phyloP scores from a whole-genome alignment of 768 basidiomycete genomes.

The Mycena maculata region DNA sequence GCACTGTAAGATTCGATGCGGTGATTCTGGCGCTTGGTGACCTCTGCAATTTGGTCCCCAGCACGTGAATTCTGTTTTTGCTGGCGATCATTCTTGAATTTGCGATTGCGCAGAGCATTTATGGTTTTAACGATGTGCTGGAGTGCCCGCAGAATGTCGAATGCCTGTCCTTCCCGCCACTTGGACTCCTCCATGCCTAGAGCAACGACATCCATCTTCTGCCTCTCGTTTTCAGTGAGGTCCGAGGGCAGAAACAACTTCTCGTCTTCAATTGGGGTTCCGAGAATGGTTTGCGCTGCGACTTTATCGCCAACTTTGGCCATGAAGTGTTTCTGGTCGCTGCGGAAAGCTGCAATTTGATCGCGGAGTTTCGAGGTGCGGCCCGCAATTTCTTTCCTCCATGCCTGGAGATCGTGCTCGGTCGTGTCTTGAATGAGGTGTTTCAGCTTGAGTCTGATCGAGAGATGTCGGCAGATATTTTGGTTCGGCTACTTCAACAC shows the following conservation, averaged over 20 bases:
- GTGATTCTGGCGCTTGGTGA: neutral
- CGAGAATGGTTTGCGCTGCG: neutral
- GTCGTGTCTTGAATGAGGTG: neutral
- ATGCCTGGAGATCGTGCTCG: neutral
- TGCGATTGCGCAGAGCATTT: neutral
- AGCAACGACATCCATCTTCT: neutral
- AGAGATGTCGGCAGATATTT: neutral
- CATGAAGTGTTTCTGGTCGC: neutral
- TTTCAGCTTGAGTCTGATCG: neutral
- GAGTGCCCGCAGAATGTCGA: constrained; percentile 1
- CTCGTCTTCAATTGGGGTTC: neutral
- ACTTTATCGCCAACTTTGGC: neutral
- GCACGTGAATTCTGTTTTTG: constrained; percentile 2
- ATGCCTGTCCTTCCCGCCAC: constrained; percentile 12
- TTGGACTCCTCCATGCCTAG: neutral
- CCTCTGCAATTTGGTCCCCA: neutral
- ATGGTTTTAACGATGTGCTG: constrained; percentile 4
- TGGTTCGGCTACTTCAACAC: neutral
- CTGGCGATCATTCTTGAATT: constrained; percentile 6
- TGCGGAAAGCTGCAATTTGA: neutral
- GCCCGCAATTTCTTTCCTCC: neutral
- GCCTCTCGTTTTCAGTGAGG: neutral
- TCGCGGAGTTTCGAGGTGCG: neutral
- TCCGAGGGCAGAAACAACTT: constrained; percentile 5
- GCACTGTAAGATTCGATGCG: neutral